Conservation (phyloP, 257 asterid genomes). For the Gardenia jasminoides region DNA sequence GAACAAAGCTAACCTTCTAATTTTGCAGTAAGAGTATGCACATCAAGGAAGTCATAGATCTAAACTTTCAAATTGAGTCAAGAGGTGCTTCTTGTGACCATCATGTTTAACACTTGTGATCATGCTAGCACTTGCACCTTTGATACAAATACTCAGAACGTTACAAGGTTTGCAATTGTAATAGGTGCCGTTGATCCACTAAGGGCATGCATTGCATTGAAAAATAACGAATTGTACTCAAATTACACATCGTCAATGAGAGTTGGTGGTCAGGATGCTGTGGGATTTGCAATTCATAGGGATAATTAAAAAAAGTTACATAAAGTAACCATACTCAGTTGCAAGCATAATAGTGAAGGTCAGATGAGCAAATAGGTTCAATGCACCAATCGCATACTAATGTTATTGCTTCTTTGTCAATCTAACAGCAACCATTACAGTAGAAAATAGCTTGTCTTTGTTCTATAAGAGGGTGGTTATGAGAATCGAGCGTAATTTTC, state of each 20-base stretch:
- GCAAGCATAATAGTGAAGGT: neutral
- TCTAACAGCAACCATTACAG: too few relatives aligned
- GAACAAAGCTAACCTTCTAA: too few relatives aligned
- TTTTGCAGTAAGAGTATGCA: too few relatives aligned
- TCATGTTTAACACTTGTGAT: neutral
- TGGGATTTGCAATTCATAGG: neutral
- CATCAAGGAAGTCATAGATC: too few relatives aligned
- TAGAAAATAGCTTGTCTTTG: too few relatives aligned
- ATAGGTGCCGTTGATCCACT: neutral
- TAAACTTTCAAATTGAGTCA: neutral
- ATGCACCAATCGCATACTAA: neutral
- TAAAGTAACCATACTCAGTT: neutral
- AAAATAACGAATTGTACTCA: neutral
- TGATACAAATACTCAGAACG: neutral
- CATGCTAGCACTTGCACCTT: neutral
- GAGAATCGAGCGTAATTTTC: too few relatives aligned
- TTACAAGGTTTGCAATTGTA: neutral
- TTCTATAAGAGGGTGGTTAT: neutral
- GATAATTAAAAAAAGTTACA: neutral
- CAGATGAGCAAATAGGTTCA: neutral
- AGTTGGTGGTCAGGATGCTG: neutral
- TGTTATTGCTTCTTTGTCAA: neutral
- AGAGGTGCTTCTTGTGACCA: slow-evolving; percentile 1
- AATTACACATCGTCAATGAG: accelerated
- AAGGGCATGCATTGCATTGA: neutral